Conservation (phyloP, 2,329 filamentous ascomycete species). For the Arthrobotrys entomopaga region DNA sequence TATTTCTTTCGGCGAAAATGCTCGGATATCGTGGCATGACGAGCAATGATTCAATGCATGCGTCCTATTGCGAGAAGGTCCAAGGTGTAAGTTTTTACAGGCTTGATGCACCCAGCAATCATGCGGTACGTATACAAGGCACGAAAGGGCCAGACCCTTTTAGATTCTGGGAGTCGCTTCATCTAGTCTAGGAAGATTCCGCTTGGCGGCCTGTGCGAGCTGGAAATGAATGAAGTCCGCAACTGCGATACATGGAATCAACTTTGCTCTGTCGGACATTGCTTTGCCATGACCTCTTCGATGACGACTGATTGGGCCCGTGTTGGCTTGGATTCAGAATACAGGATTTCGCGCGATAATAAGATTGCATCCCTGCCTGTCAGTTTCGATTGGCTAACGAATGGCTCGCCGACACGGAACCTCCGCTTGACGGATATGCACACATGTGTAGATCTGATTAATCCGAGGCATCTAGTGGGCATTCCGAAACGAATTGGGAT, state of each 20-base stretch:
- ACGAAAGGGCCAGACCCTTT: not conserved
- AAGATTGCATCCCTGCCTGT: slow-evolving; percentile 18
- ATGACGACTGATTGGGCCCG: no score
- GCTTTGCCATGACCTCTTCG: slow-evolving; percentile 14
- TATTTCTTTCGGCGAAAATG: no score
- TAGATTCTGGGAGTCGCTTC: not conserved
- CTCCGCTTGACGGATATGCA: not conserved
- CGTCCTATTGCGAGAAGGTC: slow-evolving; percentile 39
- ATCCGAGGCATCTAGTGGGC: slow-evolving; percentile 38
- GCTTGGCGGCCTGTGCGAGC: slow-evolving; percentile 16
- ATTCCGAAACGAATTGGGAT: slow-evolving; percentile 26
- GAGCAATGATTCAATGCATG: slow-evolving; percentile 6
- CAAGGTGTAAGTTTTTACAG: not conserved
- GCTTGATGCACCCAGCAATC: no score
- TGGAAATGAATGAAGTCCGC: not conserved
- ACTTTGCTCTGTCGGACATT: slow-evolving; percentile 1
- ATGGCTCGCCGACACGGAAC: not conserved
- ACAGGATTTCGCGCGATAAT: no score
- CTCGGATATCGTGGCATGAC: slow-evolving; percentile 16
- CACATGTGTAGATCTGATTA: slow-evolving; percentile 41
- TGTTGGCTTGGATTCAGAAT: no score
- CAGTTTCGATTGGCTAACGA: slow-evolving; percentile 28
- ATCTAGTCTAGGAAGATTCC: slow-evolving; percentile 5
- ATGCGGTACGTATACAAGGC: not conserved
- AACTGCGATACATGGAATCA: not conserved